Percentiles rank a stretch among this genome's conserved stretches.
Evolutionary conservation across 345 rosid species (phyloP).

Genomic region (Diplotaxis tenuifolia): DNA sequence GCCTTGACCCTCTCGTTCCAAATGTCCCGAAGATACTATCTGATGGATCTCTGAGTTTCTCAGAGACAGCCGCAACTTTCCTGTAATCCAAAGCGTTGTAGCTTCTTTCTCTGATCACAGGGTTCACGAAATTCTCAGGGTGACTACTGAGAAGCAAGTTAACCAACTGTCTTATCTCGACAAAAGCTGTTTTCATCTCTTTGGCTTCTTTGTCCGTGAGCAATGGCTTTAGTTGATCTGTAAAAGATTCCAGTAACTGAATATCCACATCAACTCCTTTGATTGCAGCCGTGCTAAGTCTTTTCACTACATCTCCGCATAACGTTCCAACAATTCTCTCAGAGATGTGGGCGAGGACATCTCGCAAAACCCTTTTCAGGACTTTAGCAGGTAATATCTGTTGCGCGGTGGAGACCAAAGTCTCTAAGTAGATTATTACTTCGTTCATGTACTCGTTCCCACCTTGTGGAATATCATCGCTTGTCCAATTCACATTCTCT

Average conservation of each 20-base stretch:
- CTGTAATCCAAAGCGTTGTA: conserved; percentile 73
- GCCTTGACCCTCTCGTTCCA: conserved; percentile 82
- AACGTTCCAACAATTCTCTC: conserved; percentile 70
- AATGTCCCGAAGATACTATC: conserved; percentile 89
- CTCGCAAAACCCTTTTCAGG: conserved; percentile 74
- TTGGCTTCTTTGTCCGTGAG: conserved; percentile 71
- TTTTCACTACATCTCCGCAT: conserved; percentile 74
- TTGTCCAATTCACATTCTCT: conserved; percentile 95
- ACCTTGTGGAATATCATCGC: conserved; percentile 69
- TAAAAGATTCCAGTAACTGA: conserved; percentile 79
- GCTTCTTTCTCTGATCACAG: conserved; percentile 87
- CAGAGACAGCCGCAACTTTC: conserved; percentile 74
- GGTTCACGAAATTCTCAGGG: conserved; percentile 83
- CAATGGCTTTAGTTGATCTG: conserved; percentile 64
- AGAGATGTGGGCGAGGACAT: conserved; percentile 84
- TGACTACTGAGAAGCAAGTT: conserved; percentile 84
- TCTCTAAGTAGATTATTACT: conserved; percentile 85
- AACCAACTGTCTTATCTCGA: conserved; percentile 75
- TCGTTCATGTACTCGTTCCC: conserved; percentile 97
- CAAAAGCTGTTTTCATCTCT: conserved; percentile 80
- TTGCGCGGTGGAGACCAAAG: conserved; percentile 93
- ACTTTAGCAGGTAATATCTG: conserved; percentile 82
- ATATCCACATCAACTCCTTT: conserved; percentile 83
- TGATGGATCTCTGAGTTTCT: conserved; percentile 87
- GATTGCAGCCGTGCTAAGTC: conserved; percentile 73